Percentiles rank a stretch among this genome's conserved stretches.
These are phyloP conservation scores for Tripidium arundinaceum DNA, from an alignment of 202 grass and related monocot genomes.

Conservation along the genomic window DNA sequence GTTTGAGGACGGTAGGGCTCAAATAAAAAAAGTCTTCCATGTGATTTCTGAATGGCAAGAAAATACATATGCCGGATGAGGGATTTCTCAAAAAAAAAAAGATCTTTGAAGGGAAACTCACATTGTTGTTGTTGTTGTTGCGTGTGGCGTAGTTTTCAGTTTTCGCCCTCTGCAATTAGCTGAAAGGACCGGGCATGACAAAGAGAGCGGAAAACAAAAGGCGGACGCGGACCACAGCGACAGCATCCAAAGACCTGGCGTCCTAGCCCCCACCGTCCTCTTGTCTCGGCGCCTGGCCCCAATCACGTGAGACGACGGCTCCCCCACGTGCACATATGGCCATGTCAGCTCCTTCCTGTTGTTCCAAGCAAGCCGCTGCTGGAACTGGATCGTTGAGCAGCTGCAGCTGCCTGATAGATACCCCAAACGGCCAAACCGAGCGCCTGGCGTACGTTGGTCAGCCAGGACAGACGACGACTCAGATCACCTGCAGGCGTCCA, in stretches of 20 bases:
- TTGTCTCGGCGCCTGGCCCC: slow-evolving; percentile 23
- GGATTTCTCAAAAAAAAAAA: background rate
- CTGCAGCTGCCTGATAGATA: background rate
- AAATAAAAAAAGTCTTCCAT: background rate
- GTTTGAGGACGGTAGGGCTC: background rate
- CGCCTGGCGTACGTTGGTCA: slow-evolving; percentile 1
- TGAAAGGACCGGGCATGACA: slow-evolving; percentile 14
- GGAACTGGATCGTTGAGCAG: background rate
- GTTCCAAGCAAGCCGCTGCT: slow-evolving; percentile 25
- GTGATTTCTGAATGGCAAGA: background rate
- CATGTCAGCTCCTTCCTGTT: slow-evolving; percentile 26
- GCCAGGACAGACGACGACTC: background rate
- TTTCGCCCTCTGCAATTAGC: slow-evolving; percentile 12
- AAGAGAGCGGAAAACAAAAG: background rate
- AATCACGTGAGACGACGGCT: slow-evolving; percentile 41
- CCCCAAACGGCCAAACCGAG: slow-evolving; percentile 11
- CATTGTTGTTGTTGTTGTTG: no score
- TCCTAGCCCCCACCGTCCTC: slow-evolving; percentile 22
- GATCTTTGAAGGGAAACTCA: background rate
- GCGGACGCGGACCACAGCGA: slow-evolving; percentile 23
- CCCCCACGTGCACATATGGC: slow-evolving; percentile 42
- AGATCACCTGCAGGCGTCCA: no score
- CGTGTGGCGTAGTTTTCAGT: slow-evolving; percentile 3
- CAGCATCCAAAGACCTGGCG: slow-evolving; percentile 51
- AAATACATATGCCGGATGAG: background rate